These are phyloP conservation scores for Lolium multiflorum DNA, from an alignment of 176 grass and related monocot species.

Conservation along the genomic window DNA sequence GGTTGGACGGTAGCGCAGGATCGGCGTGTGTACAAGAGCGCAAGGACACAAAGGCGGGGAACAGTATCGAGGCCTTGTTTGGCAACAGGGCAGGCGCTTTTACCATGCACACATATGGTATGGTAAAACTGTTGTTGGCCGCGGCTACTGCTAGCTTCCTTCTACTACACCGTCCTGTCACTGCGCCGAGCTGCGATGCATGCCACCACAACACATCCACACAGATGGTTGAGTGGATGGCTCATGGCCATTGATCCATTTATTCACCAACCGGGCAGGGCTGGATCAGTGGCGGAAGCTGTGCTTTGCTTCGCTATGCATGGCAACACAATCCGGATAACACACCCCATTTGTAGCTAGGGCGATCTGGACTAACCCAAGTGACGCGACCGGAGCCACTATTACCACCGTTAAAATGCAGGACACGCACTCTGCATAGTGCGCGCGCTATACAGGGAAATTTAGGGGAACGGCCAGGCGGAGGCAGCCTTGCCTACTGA, in stretches of 20 bases:
- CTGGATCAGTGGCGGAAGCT: neutral
- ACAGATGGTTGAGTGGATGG: neutral
- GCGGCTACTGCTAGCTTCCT: neutral
- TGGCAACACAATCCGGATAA: slow-evolving; percentile 67
- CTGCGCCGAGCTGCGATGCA: neutral
- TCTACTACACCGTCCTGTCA: neutral
- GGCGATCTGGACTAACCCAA: neutral
- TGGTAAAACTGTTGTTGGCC: neutral
- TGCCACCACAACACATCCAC: too few relatives aligned
- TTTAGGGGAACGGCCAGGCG: neutral
- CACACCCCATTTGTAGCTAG: slow-evolving; percentile 29
- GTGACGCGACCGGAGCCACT: neutral
- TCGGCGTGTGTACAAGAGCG: neutral
- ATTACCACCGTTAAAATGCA: slow-evolving; percentile 46
- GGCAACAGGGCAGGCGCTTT: slow-evolving; percentile 38
- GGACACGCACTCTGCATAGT: too few relatives aligned
- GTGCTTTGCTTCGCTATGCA: slow-evolving; percentile 40
- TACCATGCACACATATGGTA: slow-evolving; percentile 41
- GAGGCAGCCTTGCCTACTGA: neutral
- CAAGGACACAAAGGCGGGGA: neutral
- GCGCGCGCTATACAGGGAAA: neutral
- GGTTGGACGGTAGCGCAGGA: slow-evolving; percentile 50
- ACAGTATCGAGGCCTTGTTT: slow-evolving; percentile 48
- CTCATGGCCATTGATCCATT: slow-evolving; percentile 1
- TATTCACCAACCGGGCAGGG: slow-evolving; percentile 33